phyloP scores from a whole-genome alignment of 441 rosid species.

The Gossypium lobatum region DNA sequence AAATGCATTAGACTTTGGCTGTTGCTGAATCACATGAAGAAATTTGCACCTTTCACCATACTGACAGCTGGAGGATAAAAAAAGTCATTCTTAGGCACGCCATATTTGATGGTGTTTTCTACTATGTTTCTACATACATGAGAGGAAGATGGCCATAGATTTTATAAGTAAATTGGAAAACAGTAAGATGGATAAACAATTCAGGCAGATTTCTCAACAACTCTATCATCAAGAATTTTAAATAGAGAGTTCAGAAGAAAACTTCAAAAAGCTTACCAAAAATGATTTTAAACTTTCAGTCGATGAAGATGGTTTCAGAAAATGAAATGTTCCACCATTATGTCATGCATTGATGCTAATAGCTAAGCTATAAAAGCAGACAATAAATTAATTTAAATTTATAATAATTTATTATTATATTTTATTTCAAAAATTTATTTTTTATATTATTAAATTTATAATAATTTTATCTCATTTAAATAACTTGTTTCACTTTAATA shows the following conservation, averaged over 20 bases:
- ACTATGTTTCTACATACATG: background rate
- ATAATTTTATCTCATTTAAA: too few species aligned
- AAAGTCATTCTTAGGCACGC: background rate
- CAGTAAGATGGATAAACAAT: background rate
- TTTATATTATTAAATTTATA: too few species aligned
- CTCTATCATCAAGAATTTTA: background rate
- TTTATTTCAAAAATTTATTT: too few species aligned
- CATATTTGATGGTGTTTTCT: background rate
- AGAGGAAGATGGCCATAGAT: background rate
- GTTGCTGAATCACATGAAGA: conserved; percentile 57
- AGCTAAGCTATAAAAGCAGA: background rate
- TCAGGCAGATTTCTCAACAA: background rate
- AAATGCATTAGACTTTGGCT: conserved; percentile 36
- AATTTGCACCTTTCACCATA: conserved; percentile 72
- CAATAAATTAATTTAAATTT: background rate
- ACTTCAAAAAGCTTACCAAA: background rate
- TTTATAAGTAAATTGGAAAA: background rate
- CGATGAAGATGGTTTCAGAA: background rate
- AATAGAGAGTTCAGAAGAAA: background rate
- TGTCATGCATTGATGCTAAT: background rate
- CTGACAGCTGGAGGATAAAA: conserved; percentile 54
- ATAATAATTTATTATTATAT: too few species aligned
- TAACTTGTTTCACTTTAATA: too few species aligned
- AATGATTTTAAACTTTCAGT: background rate
- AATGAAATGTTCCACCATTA: background rate